Conservation (phyloP, 805 yeast species). For the Ogataea philodendri region DNA sequence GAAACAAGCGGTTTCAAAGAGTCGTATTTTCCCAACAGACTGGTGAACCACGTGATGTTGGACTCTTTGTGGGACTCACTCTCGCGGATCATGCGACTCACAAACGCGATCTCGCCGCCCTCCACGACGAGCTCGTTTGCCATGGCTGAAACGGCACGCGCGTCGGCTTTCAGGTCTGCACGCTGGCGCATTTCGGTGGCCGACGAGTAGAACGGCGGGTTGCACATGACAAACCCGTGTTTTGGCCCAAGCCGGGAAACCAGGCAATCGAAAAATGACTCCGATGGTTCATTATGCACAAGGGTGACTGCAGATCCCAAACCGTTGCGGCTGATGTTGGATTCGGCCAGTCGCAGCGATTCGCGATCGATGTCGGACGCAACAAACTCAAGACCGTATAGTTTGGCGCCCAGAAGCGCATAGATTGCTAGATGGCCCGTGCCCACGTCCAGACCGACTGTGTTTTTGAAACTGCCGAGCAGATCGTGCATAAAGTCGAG, state of each 20-base stretch:
- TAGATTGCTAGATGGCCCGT: conserved; percentile 50
- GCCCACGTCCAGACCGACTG: conserved; percentile 45
- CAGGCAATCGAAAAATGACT: conserved; percentile 11
- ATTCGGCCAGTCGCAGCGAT: conserved; percentile 33
- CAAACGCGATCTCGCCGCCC: conserved; percentile 48
- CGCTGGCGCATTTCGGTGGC: conserved; percentile 32
- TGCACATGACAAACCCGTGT: conserved; percentile 42
- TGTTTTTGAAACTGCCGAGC: conserved; percentile 2
- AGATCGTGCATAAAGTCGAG: conserved; percentile 22
- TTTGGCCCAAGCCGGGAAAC: conserved; percentile 6
- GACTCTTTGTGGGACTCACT: conserved; percentile 21
- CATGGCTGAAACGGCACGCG: conserved; percentile 28
- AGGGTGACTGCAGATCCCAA: conserved; percentile 23
- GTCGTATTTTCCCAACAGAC: conserved; percentile 27
- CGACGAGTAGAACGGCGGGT: conserved; percentile 51
- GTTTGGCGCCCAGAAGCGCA: conserved; percentile 38
- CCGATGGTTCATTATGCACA: conserved; percentile 16
- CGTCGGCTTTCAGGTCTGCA: conserved; percentile 24
- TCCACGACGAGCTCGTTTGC: conserved; percentile 38
- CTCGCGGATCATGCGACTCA: conserved; percentile 35
- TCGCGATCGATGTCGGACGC: conserved; percentile 44
- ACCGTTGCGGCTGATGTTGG: conserved; percentile 30
- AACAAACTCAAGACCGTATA: conserved; percentile 21
- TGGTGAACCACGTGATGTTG: conserved; percentile 39
- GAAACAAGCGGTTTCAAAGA: conserved; percentile 17